Percentiles rank a stretch among this genome's conserved stretches.
These are phyloP conservation scores for Tricladium varicosporioides DNA, from an alignment of 2,329 filamentous ascomycete genomes.

Conservation along the genomic window DNA sequence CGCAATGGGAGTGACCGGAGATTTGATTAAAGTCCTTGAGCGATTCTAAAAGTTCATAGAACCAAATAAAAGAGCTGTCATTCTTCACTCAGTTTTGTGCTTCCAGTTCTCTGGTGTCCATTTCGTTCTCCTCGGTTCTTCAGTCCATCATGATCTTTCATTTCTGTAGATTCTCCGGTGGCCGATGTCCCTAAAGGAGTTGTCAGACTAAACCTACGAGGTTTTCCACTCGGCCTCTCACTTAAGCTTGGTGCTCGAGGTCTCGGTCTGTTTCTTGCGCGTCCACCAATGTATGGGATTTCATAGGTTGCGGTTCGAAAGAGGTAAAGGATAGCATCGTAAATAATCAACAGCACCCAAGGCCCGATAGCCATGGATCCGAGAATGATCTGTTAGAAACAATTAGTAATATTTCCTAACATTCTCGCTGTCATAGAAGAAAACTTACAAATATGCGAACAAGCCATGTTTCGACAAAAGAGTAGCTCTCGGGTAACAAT, in stretches of 20 bases:
- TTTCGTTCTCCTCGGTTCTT: constrained; percentile 22
- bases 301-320: constrained; percentile 57
- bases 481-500: constrained; percentile 58
- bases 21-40: constrained; percentile 84
- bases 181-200: constrained; percentile 15
- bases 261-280: constrained; percentile 56
- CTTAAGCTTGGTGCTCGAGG: constrained; percentile 61
- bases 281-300: constrained; percentile 57
- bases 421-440: not conserved
- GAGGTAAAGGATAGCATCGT: constrained; percentile 62
- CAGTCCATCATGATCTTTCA: constrained; percentile 4
- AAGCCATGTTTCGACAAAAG: constrained; percentile 59
- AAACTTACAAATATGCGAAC: constrained; percentile 58
- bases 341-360: constrained; percentile 59
- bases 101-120: constrained; percentile 19
- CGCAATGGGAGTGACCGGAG: constrained; percentile 94
- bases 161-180: constrained; percentile 10
- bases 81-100: constrained; percentile 19
- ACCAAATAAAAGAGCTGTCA: constrained; percentile 20
- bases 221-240: constrained; percentile 52
- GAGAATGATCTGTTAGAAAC: constrained; percentile 51
- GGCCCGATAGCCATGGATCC: constrained; percentile 59
- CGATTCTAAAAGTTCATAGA: constrained; percentile 38
- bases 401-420: constrained; percentile 19
- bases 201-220: constrained; percentile 29